Evolutionary conservation across 805 yeast genomes (phyloP), one percentile per base, ranked within the genome.

Genomic region (Saccharomycopsis malanga): DNA sequence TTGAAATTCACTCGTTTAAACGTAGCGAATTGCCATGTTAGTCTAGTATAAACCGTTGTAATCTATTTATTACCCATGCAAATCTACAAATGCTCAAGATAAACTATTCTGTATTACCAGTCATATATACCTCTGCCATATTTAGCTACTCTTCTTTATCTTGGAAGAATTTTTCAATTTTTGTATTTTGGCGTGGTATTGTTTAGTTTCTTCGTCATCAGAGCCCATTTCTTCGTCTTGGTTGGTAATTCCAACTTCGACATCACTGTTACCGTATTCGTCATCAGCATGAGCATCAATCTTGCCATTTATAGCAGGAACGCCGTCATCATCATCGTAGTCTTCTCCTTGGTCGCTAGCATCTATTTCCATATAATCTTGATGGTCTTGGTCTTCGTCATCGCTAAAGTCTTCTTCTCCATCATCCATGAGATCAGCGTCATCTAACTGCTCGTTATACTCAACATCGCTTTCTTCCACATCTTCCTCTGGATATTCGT

Each of bases 381-480:
- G 60, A 35, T 55, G 58, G 4, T 60, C 68, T 24, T 61, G 69
- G 32, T 49, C 62, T 14, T 59, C 67, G 18, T 57, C 67, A 25
- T 61, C 68, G n/a, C 54, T 55, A 6, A 53, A 64, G 32, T 70
- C 75, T 35, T 63, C 69, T 47, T 73, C 78, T 4, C 73, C 79
- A 43, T 72, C 74, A 32, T 68, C 78, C 37, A 73, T 64, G 30
- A 67, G 61, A 4, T 62, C 68, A 3, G 69, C 73, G 49, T 69
- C 74, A 41, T 71, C 76, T 22, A 82, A 60, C 56, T 81, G 89
- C 62, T 83, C 91, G 21, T 77, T 67, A 57, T 81, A 82, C 55
- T 83, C 89, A n/a, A 82, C 83, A 44, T 73, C 80, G 44, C 69
- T 67, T 41, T 67, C 75, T 32, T 53, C 59, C 24, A 50, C 57